Base-by-base conservation (phyloP, 768 basidiomycete genomes). In the Hericium rajendrae region DNA sequence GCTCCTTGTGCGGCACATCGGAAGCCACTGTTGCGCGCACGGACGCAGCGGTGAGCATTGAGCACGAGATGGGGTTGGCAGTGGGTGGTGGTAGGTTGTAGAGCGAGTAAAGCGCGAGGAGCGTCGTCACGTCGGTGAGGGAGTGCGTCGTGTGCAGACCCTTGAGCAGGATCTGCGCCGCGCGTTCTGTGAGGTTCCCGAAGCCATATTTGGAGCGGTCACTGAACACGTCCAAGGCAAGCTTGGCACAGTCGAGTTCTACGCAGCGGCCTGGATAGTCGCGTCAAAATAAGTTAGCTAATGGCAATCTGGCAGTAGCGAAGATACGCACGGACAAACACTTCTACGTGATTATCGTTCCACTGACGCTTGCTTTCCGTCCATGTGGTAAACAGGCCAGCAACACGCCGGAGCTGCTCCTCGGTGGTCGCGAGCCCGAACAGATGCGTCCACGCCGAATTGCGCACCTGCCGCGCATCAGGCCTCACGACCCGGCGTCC, bases 151-250 rank as follows among this genome's bases (percentile, higher is more conserved):
- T 58, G 64, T 81, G 78, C 2, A 86, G 71, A 1, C 82, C 74
- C 57, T 86, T 79, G 1, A 86, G 66, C 48, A 88, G 77, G 43
- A 74, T 76, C 4, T 78, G 83, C 0, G 77, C 85, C 2, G 77
- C 80, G 0, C 71, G 60, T 10, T 79, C 69, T 2, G 79, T 77
- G 8, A 62, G 56, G 13, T 87, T 73, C 20, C 71, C 66, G 16
- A 87, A 61, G 52, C 79, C 77, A 66, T 86, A 85, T 65, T 81
- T 83, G 13, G 82, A 72, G 57, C 77, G 84, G 64, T 87, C 71
- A 20, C 80, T 78, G 64, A 85, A 84, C 20, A 85, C 78, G 38
- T 77, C 70, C 12, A 88, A 70, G 3, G 84, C 83, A 40, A 86
- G 74, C 24, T 70, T 62, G 3, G 82, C 80, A 57, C 80, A 80